A percentile compares a stretch with the other conserved stretches of the same genome.
Evolutionary conservation across 768 basidiomycete genomes (phyloP).

Genomic region (Kwoniella europaea): DNA sequence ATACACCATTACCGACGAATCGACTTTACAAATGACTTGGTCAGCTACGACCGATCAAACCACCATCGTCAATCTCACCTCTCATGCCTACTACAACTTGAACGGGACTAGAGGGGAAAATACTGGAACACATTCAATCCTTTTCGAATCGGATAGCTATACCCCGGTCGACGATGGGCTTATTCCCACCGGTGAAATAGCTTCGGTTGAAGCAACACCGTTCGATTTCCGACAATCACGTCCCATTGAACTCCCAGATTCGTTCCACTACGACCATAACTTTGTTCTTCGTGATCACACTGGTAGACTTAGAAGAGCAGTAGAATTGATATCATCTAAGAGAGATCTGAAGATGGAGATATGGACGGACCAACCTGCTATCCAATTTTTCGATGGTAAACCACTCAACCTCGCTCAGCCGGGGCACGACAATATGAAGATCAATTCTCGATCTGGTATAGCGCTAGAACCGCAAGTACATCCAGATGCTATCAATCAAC

Average conservation of each 20-base stretch:
- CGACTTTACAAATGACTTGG: constrained; percentile 15
- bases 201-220: constrained; percentile 16
- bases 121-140: constrained; percentile 13
- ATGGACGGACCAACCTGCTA: constrained; percentile 26
- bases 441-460: constrained; percentile 11
- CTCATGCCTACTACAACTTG: constrained; percentile 28
- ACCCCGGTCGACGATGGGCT: constrained; percentile 26
- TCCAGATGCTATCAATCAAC: constrained; percentile 20
- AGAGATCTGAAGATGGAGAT: constrained; percentile 25
- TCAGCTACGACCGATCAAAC: constrained; percentile 24
- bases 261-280: constrained; percentile 27
- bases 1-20: constrained; percentile 15
- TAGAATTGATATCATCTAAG: constrained; percentile 12
- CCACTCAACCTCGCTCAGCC: constrained; percentile 8
- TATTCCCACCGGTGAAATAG: constrained; percentile 25
- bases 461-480: constrained; percentile 20
- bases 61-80: constrained; percentile 26
- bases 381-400: constrained; percentile 24
- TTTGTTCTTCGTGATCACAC: constrained; percentile 19
- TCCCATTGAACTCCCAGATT: constrained; percentile 8
- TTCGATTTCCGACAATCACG: constrained; percentile 26
- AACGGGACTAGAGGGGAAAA: constrained; percentile 22
- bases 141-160: constrained; percentile 23
- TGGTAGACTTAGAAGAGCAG: constrained; percentile 11
- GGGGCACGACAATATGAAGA: constrained; percentile 12